These are phyloP conservation scores for Sporothrix humicola DNA, from an alignment of 2,329 filamentous ascomycete genomes.

Conservation along the genomic window DNA sequence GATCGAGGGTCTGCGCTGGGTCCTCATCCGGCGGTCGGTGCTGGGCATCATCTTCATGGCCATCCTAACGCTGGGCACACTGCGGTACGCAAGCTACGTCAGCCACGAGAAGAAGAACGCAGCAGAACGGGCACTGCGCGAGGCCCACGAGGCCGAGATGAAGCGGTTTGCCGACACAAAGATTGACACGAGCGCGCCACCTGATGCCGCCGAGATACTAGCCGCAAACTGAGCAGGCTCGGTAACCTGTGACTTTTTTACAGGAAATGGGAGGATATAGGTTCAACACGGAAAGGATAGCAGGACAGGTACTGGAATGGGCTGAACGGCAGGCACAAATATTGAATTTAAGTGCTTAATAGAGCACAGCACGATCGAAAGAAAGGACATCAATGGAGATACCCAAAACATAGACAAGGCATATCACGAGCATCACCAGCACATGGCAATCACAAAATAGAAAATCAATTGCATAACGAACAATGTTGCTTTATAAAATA, in stretches of 20 bases:
- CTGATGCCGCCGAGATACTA: conserved; percentile 63
- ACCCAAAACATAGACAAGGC: conserved; percentile 20
- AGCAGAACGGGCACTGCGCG: conserved; percentile 46
- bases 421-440: neutral
- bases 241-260: neutral
- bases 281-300: conserved; percentile 12
- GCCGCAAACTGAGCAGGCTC: conserved; percentile 55
- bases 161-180: conserved; percentile 51
- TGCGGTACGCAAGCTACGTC: conserved; percentile 65
- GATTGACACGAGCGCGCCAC: conserved; percentile 51
- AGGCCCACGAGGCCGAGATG: conserved; percentile 52
- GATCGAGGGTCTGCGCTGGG: conserved; percentile 90
- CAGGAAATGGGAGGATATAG: neutral
- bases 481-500: neutral
- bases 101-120: conserved; percentile 57
- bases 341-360: neutral
- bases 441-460: conserved; percentile 8
- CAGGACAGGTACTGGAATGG: too few species aligned
- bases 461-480: neutral
- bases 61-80: conserved; percentile 62
- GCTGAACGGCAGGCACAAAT: neutral
- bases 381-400: conserved; percentile 10
- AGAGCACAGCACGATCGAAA: neutral
- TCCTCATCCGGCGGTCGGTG: conserved; percentile 69
- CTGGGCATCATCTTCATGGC: conserved; percentile 71